Conservation (phyloP, 169 alveolate genomes). For the Babesia caballi region DNA sequence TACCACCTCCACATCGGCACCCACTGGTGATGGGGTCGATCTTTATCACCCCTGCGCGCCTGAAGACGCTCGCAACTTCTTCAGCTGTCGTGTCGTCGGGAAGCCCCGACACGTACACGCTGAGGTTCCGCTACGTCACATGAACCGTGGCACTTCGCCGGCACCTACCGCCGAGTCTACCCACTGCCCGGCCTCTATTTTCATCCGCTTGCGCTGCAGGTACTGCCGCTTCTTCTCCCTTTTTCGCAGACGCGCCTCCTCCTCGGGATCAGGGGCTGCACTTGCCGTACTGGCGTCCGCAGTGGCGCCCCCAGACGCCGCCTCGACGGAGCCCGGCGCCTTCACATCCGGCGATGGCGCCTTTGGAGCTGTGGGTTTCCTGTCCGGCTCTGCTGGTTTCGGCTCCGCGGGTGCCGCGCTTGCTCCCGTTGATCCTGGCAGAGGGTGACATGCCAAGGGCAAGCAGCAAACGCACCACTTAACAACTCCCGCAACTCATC, state of each 20-base stretch:
- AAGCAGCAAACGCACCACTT: background rate
- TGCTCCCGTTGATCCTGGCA: background rate
- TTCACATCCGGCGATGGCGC: background rate
- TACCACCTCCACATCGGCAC: background rate
- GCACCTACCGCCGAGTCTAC: conserved; percentile 23
- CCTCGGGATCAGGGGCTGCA: too few relatives aligned
- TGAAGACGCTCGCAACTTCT: conserved; percentile 76
- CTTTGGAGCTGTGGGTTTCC: background rate
- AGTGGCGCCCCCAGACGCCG: too few relatives aligned
- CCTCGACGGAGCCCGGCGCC: background rate
- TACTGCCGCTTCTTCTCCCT: conserved; percentile 89
- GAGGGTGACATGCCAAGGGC: background rate
- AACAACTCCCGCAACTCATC: conserved; percentile 23
- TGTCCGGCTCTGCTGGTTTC: background rate
- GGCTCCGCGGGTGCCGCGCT: background rate
- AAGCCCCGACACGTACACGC: conserved; percentile 76
- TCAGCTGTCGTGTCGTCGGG: conserved; percentile 73
- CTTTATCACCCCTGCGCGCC: conserved; percentile 82
- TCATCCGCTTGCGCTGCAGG: conserved; percentile 53
- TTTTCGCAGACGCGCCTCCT: conserved; percentile 92
- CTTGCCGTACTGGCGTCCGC: too few relatives aligned
- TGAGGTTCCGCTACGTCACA: conserved; percentile 76
- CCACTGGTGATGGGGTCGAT: conserved; percentile 79
- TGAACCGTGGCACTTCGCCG: conserved; percentile 50
- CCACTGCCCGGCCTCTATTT: conserved; percentile 55